Evolutionary conservation across 768 basidiomycete genomes (phyloP).

Genomic region (Xerocomellus amylosporus): DNA sequence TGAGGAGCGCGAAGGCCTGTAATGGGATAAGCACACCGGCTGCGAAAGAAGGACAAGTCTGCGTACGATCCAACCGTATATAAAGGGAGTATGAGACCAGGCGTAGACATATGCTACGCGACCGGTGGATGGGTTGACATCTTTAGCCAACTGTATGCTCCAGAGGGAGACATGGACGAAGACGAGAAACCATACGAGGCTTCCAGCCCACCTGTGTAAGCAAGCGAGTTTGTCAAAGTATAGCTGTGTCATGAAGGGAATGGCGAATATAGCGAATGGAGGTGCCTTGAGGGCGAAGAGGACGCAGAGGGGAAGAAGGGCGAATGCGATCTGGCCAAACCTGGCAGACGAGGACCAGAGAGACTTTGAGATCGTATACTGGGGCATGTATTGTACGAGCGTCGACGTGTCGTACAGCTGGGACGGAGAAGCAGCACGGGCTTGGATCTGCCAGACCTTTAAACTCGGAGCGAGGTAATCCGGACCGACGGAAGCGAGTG

Average conservation of each 20-base stretch:
- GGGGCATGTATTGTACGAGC: conserved; percentile 42
- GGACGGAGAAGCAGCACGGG: conserved; percentile 23
- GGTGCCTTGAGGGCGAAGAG: conserved; percentile 68
- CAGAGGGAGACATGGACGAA: conserved; percentile 62
- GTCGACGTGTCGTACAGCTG: conserved; percentile 29
- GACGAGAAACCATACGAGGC: conserved; percentile 65
- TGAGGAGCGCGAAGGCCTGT: conserved; percentile 57
- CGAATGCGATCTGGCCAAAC: conserved; percentile 68
- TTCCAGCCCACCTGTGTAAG: conserved; percentile 69
- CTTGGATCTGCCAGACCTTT: conserved; percentile 42
- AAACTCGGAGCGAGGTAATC: conserved; percentile 62
- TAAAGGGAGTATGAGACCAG: conserved; percentile 59
- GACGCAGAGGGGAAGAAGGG: conserved; percentile 66
- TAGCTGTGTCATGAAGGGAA: conserved; percentile 58
- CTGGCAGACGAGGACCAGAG: conserved; percentile 72
- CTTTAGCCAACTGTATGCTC: conserved; percentile 61
- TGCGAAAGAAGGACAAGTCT: conserved; percentile 6
- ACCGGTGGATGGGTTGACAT: conserved; percentile 43
- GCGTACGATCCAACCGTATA: conserved; percentile 58
- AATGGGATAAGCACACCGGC: not conserved
- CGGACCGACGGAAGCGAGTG: conserved; percentile 55
- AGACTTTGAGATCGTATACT: conserved; percentile 61
- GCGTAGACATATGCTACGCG: conserved; percentile 48
- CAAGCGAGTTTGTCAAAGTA: conserved; percentile 73
- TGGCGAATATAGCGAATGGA: conserved; percentile 69